These are phyloP conservation scores for Aspergillus cejpii DNA, from an alignment of 2,329 filamentous ascomycete genomes.

Conservation along the genomic window DNA sequence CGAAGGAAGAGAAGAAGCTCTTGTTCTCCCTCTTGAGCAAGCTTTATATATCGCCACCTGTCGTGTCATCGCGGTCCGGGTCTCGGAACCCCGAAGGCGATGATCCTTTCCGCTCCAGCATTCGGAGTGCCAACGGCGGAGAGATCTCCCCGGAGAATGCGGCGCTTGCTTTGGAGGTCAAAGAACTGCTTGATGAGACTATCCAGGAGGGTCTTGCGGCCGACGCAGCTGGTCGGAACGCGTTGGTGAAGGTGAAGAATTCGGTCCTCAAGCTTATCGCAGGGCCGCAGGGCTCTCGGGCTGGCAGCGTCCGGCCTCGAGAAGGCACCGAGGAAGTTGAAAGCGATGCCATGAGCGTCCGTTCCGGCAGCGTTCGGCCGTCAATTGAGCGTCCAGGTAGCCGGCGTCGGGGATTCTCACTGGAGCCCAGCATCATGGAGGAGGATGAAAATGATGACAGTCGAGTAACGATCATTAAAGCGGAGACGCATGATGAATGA, in stretches of 20 bases:
- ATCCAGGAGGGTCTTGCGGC: slow-evolving; percentile 43
- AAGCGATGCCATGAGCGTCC: slow-evolving; percentile 27
- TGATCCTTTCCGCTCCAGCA: slow-evolving; percentile 51
- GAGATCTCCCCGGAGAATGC: slow-evolving; percentile 47
- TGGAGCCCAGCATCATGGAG: slow-evolving; percentile 36
- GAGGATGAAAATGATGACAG: slow-evolving; percentile 37
- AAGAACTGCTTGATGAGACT: slow-evolving; percentile 53
- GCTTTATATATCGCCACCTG: slow-evolving; percentile 66
- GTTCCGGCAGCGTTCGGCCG: slow-evolving; percentile 25
- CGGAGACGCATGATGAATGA: slow-evolving; percentile 25
- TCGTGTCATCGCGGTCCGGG: slow-evolving; percentile 38
- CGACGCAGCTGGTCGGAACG: slow-evolving; percentile 41
- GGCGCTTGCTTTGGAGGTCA: slow-evolving; percentile 48
- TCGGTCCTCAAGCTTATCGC: slow-evolving; percentile 38
- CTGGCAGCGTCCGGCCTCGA: slow-evolving; percentile 27
- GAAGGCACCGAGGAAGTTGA: slow-evolving; percentile 30
- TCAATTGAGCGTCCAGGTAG: slow-evolving; percentile 25
- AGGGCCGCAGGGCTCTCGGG: slow-evolving; percentile 44
- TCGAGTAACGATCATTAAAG: slow-evolving; percentile 29
- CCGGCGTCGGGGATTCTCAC: slow-evolving; percentile 20
- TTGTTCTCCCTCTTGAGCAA: slow-evolving; percentile 73
- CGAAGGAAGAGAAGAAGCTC: slow-evolving; percentile 75
- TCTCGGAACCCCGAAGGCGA: slow-evolving; percentile 51
- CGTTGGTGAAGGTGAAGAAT: slow-evolving; percentile 44
- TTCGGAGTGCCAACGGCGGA: slow-evolving; percentile 44